phyloP scores from a whole-genome alignment of 768 basidiomycete species.

The Leccinum incarnatum region DNA sequence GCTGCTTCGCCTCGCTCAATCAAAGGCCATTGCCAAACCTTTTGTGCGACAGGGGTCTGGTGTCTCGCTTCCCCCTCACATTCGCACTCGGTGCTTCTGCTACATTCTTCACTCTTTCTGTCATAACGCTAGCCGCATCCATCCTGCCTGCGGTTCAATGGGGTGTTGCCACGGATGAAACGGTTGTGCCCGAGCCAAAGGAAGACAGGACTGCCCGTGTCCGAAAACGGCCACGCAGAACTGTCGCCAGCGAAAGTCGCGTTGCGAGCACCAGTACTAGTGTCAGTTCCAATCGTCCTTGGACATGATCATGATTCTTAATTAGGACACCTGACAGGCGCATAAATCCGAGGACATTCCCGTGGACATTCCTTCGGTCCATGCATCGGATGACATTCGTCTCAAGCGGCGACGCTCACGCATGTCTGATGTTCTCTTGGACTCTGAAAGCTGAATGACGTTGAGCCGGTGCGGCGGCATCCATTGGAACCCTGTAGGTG shows the following conservation, averaged over 20 bases:
- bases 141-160: slow-evolving; percentile 46
- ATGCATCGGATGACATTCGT: slow-evolving; percentile 27
- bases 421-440: slow-evolving; percentile 30
- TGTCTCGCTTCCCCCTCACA: slow-evolving; percentile 65
- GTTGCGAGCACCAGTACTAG: slow-evolving; percentile 12
- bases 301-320: neutral
- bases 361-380: slow-evolving; percentile 32
- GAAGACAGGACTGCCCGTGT: slow-evolving; percentile 23
- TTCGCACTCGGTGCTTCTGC: slow-evolving; percentile 47
- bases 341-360: slow-evolving; percentile 27
- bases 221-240: slow-evolving; percentile 30
- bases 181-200: slow-evolving; percentile 9
- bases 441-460: slow-evolving; percentile 27
- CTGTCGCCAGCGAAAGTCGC: slow-evolving; percentile 18
- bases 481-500: slow-evolving; percentile 9
- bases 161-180: slow-evolving; percentile 20
- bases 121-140: slow-evolving; percentile 46
- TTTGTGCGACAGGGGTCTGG: slow-evolving; percentile 50
- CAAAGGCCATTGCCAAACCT: slow-evolving; percentile 1
- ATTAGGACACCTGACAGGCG: slow-evolving; percentile 20
- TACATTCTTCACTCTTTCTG: slow-evolving; percentile 47
- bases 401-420: slow-evolving; percentile 49
- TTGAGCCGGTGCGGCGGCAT: slow-evolving; percentile 2
- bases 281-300: slow-evolving; percentile 18
- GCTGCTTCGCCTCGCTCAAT: slow-evolving; percentile 14